phyloP scores from a whole-genome alignment of 2,329 filamentous ascomycete species.

The Cordyceps cateniannulata region DNA sequence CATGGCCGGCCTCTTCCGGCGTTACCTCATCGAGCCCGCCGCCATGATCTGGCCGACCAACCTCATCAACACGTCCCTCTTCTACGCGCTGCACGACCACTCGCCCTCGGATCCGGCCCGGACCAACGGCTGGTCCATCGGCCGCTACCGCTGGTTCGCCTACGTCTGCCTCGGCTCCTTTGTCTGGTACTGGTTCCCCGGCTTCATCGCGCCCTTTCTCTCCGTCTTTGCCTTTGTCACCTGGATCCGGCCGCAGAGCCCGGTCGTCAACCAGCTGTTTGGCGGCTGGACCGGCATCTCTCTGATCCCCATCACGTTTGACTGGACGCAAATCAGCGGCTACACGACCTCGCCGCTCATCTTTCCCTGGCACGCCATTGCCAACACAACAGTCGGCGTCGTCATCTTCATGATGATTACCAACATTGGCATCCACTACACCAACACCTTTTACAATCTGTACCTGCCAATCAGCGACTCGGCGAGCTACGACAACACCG shows the following conservation, averaged over 20 bases:
- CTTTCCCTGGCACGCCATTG: slow-evolving; percentile 36
- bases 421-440: slow-evolving; percentile 41
- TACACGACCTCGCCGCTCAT: slow-evolving; percentile 37
- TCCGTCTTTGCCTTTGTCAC: slow-evolving; percentile 51
- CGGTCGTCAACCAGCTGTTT: slow-evolving; percentile 49
- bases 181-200: slow-evolving; percentile 49
- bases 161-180: slow-evolving; percentile 38
- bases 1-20: slow-evolving; percentile 39
- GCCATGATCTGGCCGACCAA: slow-evolving; percentile 57
- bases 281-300: slow-evolving; percentile 48
- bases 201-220: slow-evolving; percentile 41
- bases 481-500: slow-evolving; percentile 51
- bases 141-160: slow-evolving; percentile 39
- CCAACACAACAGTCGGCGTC: slow-evolving; percentile 40
- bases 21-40: slow-evolving; percentile 52
- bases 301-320: slow-evolving; percentile 48
- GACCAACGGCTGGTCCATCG: slow-evolving; percentile 38
- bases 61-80: slow-evolving; percentile 39
- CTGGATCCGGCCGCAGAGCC: slow-evolving; percentile 47
- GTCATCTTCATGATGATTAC: slow-evolving; percentile 35
- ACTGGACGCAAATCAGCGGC: slow-evolving; percentile 35
- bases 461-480: slow-evolving; percentile 50
- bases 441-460: slow-evolving; percentile 39
- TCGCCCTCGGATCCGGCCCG: slow-evolving; percentile 33
- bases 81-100: slow-evolving; percentile 38